Conservation (phyloP, 805 yeast genomes). For the Maudiozyma bulderi region DNA sequence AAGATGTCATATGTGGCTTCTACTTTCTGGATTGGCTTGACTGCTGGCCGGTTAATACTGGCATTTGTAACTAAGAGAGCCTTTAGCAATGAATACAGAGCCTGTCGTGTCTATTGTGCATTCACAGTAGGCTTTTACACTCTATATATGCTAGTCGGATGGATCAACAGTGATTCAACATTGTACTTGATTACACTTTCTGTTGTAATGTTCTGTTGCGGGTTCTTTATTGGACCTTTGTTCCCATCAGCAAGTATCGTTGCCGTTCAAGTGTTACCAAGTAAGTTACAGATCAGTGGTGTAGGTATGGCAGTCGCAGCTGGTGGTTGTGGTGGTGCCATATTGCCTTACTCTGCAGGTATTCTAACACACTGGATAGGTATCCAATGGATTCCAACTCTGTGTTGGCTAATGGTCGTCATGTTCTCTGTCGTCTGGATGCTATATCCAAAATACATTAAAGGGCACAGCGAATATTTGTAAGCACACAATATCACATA, state of each 20-base stretch:
- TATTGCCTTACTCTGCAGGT: slow-evolving; percentile 60
- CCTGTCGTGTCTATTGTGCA: slow-evolving; percentile 28
- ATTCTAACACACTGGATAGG: slow-evolving; percentile 20
- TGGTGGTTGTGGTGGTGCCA: slow-evolving; percentile 81
- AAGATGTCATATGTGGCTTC: slow-evolving; percentile 55
- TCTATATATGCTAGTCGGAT: slow-evolving; percentile 19
- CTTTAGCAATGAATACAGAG: slow-evolving; percentile 38
- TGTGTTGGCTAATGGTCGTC: slow-evolving; percentile 19
- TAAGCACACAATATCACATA: not conserved
- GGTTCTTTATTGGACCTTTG: slow-evolving; percentile 57
- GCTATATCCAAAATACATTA: slow-evolving; percentile 21
- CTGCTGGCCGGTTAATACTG: slow-evolving; percentile 50
- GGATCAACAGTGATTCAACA: slow-evolving; percentile 7
- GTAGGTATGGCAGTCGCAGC: slow-evolving; percentile 68
- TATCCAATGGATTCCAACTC: slow-evolving; percentile 20
- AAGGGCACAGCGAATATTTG: slow-evolving; percentile 11
- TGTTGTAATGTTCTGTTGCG: slow-evolving; percentile 36
- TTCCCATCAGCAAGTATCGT: slow-evolving; percentile 67
- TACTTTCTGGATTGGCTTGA: slow-evolving; percentile 65
- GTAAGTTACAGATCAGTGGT: slow-evolving; percentile 49
- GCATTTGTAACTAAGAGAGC: slow-evolving; percentile 44
- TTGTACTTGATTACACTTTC: slow-evolving; percentile 17
- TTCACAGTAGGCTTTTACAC: slow-evolving; percentile 30
- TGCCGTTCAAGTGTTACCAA: slow-evolving; percentile 53
- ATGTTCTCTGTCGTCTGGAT: slow-evolving; percentile 19